phyloP scores from a whole-genome alignment of 179 eudicot species.

The Spinacia oleracea region DNA sequence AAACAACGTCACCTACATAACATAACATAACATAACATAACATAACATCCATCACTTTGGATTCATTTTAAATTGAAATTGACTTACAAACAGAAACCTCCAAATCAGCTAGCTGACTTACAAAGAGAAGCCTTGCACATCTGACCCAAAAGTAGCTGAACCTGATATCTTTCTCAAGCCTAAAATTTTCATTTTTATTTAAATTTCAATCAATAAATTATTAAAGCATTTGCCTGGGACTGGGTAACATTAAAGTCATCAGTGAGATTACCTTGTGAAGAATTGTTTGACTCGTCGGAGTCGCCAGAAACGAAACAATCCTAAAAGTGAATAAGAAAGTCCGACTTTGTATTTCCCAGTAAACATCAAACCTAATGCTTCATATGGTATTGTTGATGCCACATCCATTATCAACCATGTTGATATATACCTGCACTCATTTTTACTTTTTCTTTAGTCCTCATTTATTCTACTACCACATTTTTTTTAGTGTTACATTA shows the following conservation, averaged over 20 bases:
- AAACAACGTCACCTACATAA: constrained; percentile 72
- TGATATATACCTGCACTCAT: constrained; percentile 55
- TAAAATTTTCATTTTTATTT: no score
- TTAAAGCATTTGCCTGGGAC: no score
- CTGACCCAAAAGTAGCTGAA: constrained; percentile 83
- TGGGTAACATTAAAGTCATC: neutral
- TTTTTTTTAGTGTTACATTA: no score
- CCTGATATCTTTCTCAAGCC: constrained; percentile 45
- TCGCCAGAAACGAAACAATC: constrained; percentile 77
- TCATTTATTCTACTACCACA: neutral
- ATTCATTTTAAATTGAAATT: no score
- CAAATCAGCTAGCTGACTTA: no score
- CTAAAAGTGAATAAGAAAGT: constrained; percentile 52
- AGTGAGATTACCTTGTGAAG: constrained; percentile 64
- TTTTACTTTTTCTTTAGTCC: neutral
- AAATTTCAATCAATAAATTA: neutral
- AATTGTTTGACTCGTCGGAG: constrained; percentile 69
- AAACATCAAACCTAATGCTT: constrained; percentile 48
- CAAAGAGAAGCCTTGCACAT: constrained; percentile 68
- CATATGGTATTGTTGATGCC: constrained; percentile 86
- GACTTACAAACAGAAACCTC: no score
- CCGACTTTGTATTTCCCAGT: constrained; percentile 54
- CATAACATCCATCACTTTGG: no score
- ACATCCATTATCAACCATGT: constrained; percentile 88
- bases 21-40: no score